Evolutionary conservation across 2,329 filamentous ascomycete genomes (phyloP), one percentile per base, ranked within the genome.

Genomic region (Fusarium sp.): DNA sequence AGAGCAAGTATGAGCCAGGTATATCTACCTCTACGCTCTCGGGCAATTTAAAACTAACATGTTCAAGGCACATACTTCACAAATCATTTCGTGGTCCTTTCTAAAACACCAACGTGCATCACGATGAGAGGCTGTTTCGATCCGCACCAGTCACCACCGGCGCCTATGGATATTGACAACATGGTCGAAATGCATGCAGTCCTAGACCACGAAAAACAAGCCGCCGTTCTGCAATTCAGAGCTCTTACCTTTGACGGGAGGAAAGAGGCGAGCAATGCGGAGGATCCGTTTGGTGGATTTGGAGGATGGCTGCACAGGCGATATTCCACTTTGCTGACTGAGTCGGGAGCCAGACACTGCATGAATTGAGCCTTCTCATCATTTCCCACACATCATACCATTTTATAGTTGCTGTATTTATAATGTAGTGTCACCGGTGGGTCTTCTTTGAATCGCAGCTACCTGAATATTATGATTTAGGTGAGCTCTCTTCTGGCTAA

Each of bases 281-380:
- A 65, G 1, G 68, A 72, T 18, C 72, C 70, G 1, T 68, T 73
- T 29, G 65, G 62, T 1, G 70, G 72, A 0, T 15, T 74, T 12
- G 55, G 16, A 7, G 70, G 68, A n/a, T 74, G 70, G 64, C 40
- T 74, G 16, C 72, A 74, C 12, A 50, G 42, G 15, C 44, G 53
- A 8, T 74, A 74, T 56, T 46, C 72, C 1, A 59, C 40, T 8
- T 40, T 74, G 12, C 16, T 74, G 2, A 57, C 73, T 7, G 70
- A 74, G 47, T 60, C 72, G 5, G 72, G 40, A 79, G 62, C 59
- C 1, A 68, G 51, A 11, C 62, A 74, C 15, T 73, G 72, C 8
- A 32, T 12, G 16, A 8, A 25, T 25, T 25, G 25, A 25, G 25
- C 8, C 25, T 25, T 25, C 25, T 25, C 25, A 25, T 25, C 25